These are phyloP conservation scores for Erythrophleum fordii DNA, from an alignment of 306 rosid species.

Conservation along the genomic window DNA sequence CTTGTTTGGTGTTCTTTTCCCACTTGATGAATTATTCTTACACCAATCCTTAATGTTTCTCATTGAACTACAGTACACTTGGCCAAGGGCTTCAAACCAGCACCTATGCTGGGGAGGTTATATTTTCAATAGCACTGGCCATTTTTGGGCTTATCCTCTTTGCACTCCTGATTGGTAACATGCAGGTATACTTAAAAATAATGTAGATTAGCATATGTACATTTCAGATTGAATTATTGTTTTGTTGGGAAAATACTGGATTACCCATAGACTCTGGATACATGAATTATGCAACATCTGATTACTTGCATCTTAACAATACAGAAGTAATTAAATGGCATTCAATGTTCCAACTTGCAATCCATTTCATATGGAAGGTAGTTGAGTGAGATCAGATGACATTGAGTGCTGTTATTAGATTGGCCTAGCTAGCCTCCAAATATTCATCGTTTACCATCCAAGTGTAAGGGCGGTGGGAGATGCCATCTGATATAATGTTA, in stretches of 20 bases:
- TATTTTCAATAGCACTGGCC: conserved; percentile 92
- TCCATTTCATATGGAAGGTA: not conserved
- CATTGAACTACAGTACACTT: conserved; percentile 75
- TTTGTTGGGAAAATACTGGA: conserved; percentile 24
- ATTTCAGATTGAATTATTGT: conserved; percentile 21
- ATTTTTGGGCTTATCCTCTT: conserved; percentile 92
- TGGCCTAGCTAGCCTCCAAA: conserved; percentile 12
- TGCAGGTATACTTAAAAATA: conserved; percentile 77
- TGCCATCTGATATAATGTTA: conserved; percentile 11
- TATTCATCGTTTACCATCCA: conserved; percentile 8
- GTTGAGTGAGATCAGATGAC: conserved; percentile 23
- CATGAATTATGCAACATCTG: not conserved
- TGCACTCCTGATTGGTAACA: conserved; percentile 96
- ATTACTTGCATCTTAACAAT: conserved; percentile 7
- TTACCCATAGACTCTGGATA: conserved; percentile 17
- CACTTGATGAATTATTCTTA: conserved; percentile 4
- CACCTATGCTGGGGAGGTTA: conserved; percentile 90
- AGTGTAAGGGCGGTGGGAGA: conserved; percentile 21
- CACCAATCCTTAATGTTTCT: conserved; percentile 11
- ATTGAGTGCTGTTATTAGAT: not conserved
- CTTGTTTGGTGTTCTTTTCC: not conserved
- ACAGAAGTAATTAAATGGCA: not conserved
- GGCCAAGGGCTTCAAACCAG: conserved; percentile 98
- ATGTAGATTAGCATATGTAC: conserved; percentile 13
- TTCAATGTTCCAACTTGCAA: conserved; percentile 20